phyloP scores from a whole-genome alignment of 306 rosid species.

The Ceratonia siliqua region DNA sequence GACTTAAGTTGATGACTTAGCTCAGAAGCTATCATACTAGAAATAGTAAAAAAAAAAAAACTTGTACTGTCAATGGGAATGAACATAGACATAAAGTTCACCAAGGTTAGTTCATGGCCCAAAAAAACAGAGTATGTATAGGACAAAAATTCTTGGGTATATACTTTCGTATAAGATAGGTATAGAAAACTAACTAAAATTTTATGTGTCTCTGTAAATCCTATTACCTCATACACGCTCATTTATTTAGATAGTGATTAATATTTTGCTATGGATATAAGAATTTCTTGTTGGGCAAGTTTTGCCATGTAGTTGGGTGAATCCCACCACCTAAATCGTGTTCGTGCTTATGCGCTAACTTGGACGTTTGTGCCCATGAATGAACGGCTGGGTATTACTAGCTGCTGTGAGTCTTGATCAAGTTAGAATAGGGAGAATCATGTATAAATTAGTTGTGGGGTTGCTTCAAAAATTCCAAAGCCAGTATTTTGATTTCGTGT shows the following conservation, averaged over 20 bases:
- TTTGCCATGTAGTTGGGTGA: neutral
- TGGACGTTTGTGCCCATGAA: neutral
- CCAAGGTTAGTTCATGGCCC: no score
- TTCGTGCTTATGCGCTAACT: neutral
- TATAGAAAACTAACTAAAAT: no score
- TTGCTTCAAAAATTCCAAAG: neutral
- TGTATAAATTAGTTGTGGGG: neutral
- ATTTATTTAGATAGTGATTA: no score
- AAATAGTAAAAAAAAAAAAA: neutral
- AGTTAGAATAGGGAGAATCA: neutral
- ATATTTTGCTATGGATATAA: no score
- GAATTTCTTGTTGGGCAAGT: neutral
- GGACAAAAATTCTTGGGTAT: no score
- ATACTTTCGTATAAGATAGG: no score
- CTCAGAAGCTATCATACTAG: neutral
- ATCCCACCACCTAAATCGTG: constrained; percentile 19
- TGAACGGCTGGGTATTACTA: neutral
- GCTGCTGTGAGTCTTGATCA: neutral
- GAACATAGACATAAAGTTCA: no score
- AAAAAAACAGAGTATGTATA: no score
- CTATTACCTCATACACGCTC: no score
- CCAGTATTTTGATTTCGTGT: neutral
- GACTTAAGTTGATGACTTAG: neutral
- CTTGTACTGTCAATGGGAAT: no score
- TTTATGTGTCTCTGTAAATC: no score